Conservation (phyloP, 2,329 filamentous ascomycete species). For the Beauveria scarabaeidicola region DNA sequence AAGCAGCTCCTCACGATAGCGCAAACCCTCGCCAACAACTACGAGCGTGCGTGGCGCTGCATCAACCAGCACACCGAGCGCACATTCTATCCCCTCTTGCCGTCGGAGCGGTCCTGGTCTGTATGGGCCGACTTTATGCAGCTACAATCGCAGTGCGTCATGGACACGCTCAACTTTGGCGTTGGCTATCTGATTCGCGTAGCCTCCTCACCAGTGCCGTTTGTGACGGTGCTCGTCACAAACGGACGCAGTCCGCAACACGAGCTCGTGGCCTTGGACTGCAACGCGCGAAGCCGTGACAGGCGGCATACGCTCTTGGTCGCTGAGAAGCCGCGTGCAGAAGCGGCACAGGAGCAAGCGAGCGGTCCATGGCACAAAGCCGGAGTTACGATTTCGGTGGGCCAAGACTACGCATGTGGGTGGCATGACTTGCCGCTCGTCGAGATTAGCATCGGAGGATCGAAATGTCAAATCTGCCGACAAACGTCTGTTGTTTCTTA, state of each 20-base stretch:
- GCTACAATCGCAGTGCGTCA: not conserved
- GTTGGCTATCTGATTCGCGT: not conserved
- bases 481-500: not conserved
- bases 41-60: not conserved
- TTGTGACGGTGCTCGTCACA: not conserved
- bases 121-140: constrained; percentile 3
- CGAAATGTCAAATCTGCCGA: not conserved
- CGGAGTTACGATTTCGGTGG: not conserved
- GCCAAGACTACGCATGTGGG: not conserved
- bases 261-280: not conserved
- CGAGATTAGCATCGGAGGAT: not conserved
- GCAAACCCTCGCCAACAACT: not conserved
- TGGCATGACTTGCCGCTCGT: not conserved
- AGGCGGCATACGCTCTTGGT: not conserved
- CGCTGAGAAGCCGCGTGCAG: not conserved
- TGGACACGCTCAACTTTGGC: constrained; percentile 5
- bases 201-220: not conserved
- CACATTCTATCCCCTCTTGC: not conserved
- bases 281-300: not conserved
- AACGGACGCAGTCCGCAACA: not conserved
- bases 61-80: not conserved
- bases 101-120: not conserved
- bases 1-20: constrained; percentile 1
- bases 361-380: not conserved
- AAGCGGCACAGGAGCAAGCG: not conserved